These are phyloP conservation scores for Dendrocalamus sinicus DNA, from an alignment of 176 grass and related monocot genomes.

Conservation along the genomic window DNA sequence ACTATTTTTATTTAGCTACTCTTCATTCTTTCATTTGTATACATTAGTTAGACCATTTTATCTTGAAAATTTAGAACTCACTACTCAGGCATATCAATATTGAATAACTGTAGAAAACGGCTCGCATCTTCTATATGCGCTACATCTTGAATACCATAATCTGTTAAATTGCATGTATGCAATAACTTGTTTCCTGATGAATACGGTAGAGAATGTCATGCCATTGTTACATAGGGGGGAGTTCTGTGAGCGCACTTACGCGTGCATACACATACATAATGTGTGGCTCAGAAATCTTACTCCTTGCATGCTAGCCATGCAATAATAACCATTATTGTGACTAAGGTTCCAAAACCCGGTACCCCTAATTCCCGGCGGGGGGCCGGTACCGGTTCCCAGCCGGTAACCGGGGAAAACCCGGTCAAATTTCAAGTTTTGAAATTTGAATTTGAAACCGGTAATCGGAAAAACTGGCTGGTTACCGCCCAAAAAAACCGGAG, in stretches of 20 bases:
- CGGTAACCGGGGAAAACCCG: too few relatives aligned
- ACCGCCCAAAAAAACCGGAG: too few relatives aligned
- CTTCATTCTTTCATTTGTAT: slow-evolving; percentile 19
- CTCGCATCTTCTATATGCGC: not conserved
- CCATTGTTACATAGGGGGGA: not conserved
- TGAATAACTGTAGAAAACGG: not conserved
- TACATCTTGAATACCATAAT: slow-evolving; percentile 24
- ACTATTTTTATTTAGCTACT: slow-evolving; percentile 17
- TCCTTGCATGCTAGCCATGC: slow-evolving; percentile 17
- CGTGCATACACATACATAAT: not conserved
- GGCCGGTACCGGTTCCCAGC: too few relatives aligned
- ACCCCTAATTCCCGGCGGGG: too few relatives aligned
- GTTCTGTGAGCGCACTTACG: not conserved
- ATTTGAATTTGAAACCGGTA: too few relatives aligned
- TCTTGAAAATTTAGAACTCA: slow-evolving; percentile 11
- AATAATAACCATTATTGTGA: slow-evolving; percentile 23
- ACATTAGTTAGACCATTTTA: slow-evolving; percentile 6
- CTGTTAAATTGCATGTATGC: not conserved
- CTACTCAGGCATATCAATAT: slow-evolving; percentile 17
- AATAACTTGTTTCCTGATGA: slow-evolving; percentile 17
- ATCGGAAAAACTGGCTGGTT: too few relatives aligned
- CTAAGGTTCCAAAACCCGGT: not conserved
- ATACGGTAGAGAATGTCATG: not conserved
- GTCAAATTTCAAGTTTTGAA: too few relatives aligned
- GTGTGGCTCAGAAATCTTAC: not conserved